A percentile compares a stretch with the other conserved stretches of the same genome.
These are phyloP conservation scores for Lupinus albus DNA, from an alignment of 306 rosid genomes.

Conservation along the genomic window DNA sequence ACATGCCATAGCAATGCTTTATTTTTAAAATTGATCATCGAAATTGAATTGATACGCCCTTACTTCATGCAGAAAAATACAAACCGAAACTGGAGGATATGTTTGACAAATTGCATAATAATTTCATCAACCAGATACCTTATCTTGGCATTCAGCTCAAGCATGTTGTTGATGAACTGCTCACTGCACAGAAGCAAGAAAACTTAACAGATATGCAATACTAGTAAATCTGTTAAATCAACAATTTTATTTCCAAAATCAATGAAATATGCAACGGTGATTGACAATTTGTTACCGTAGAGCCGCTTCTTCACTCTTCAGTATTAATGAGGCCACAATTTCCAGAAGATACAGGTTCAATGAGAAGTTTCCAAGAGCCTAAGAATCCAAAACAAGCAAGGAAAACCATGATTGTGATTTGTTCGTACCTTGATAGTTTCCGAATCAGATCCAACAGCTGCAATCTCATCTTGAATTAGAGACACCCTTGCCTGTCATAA, in stretches of 20 bases:
- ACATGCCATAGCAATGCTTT: not conserved
- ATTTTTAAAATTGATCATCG: not conserved
- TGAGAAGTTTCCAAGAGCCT: constrained; percentile 3
- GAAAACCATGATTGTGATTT: not conserved
- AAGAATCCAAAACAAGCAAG: constrained; percentile 13
- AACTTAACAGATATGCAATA: not conserved
- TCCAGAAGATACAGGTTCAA: constrained; percentile 31
- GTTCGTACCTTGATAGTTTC: constrained; percentile 68
- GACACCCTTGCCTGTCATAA: constrained; percentile 68
- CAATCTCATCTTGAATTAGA: constrained; percentile 56
- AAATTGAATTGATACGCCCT: not conserved
- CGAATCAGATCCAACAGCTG: constrained; percentile 59
- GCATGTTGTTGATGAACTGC: constrained; percentile 55
- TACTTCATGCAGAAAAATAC: not conserved
- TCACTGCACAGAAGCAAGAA: constrained; percentile 54
- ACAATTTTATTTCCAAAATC: constrained; percentile 13
- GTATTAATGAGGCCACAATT: constrained; percentile 41
- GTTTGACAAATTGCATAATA: not conserved
- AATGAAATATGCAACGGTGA: constrained; percentile 18
- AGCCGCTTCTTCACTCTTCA: constrained; percentile 55
- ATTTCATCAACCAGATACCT: constrained; percentile 50
- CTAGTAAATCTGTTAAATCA: not conserved
- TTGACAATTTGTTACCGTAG: constrained; percentile 48
- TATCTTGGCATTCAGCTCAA: constrained; percentile 62
- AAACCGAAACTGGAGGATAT: not conserved